These are phyloP conservation scores for Rosellinia necatrix DNA, from an alignment of 2,329 filamentous ascomycete species.

Conservation along the genomic window DNA sequence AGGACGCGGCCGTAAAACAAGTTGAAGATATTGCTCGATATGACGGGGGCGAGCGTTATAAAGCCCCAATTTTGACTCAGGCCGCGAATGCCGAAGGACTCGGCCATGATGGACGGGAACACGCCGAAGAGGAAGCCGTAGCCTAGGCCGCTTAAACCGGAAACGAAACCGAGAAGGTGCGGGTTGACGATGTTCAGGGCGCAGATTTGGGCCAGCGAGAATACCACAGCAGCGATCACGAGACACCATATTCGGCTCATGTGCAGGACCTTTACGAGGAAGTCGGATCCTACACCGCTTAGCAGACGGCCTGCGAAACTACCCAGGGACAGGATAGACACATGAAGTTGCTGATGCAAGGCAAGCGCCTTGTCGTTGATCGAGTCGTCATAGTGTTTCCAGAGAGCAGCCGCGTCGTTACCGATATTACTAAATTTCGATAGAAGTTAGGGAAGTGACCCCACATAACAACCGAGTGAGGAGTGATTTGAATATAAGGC, in stretches of 20 bases:
- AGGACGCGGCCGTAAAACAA: constrained; percentile 85
- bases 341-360: constrained; percentile 84
- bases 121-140: constrained; percentile 96
- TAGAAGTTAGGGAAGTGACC: background rate
- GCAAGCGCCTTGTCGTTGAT: constrained; percentile 76
- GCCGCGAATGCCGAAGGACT: constrained; percentile 87
- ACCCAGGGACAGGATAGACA: constrained; percentile 88
- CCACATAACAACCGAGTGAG: background rate
- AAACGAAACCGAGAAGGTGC: constrained; percentile 75
- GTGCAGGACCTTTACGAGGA: constrained; percentile 79
- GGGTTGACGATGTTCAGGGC: constrained; percentile 79
- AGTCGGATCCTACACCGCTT: constrained; percentile 87
- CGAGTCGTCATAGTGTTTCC: constrained; percentile 80
- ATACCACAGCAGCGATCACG: constrained; percentile 75
- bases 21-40: constrained; percentile 92
- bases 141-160: constrained; percentile 80
- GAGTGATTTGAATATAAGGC: background rate
- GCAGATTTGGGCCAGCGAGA: constrained; percentile 77
- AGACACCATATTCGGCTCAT: constrained; percentile 92
- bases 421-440: constrained; percentile 79
- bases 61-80: constrained; percentile 95
- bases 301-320: constrained; percentile 82
- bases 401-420: constrained; percentile 84
- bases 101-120: constrained; percentile 85
- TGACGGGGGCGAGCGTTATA: constrained; percentile 86